A percentile compares a stretch with the other conserved stretches of the same genome.
Conservation (phyloP, 805 yeast genomes). For the Metschnikowia hibisci region DNA sequence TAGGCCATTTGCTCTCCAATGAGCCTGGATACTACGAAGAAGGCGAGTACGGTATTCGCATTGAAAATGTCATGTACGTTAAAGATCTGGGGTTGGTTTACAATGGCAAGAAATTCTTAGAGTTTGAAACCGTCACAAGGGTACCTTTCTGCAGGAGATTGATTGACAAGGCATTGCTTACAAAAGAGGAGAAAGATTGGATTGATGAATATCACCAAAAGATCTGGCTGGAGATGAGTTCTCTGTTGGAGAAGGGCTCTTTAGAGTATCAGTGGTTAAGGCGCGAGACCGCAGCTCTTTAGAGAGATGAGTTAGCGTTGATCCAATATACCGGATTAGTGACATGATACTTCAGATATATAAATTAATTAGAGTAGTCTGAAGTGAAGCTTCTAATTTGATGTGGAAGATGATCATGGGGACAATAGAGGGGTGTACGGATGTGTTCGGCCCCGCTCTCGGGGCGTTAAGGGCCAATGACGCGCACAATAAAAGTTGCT, state of each 20-base stretch:
- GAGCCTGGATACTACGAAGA: conserved; percentile 64
- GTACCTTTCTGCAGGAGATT: conserved; percentile 80
- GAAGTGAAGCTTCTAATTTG: too few species aligned
- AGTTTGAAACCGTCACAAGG: conserved; percentile 79
- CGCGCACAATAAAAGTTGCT: conserved; percentile 9
- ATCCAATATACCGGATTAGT: too few species aligned
- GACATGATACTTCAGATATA: too few species aligned
- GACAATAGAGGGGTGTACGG: background rate
- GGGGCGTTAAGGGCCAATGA: conserved; percentile 14
- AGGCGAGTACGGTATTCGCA: conserved; percentile 57
- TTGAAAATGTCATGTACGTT: conserved; percentile 47
- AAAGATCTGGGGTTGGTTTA: conserved; percentile 39
- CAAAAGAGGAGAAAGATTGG: conserved; percentile 59
- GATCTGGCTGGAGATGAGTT: conserved; percentile 49
- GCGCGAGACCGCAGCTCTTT: conserved; percentile 39
- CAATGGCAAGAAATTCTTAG: conserved; percentile 55
- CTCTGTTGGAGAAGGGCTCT: conserved; percentile 35
- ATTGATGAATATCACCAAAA: conserved; percentile 62
- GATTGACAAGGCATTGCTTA: conserved; percentile 58
- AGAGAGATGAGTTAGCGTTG: too few species aligned
- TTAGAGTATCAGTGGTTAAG: conserved; percentile 47
- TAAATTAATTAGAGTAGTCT: too few species aligned
- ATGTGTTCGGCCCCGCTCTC: conserved; percentile 12
- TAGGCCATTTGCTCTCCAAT: conserved; percentile 55
- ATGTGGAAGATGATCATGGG: too few species aligned